Base-by-base conservation (phyloP, 441 rosid genomes). In the Jatropha podagrica region DNA sequence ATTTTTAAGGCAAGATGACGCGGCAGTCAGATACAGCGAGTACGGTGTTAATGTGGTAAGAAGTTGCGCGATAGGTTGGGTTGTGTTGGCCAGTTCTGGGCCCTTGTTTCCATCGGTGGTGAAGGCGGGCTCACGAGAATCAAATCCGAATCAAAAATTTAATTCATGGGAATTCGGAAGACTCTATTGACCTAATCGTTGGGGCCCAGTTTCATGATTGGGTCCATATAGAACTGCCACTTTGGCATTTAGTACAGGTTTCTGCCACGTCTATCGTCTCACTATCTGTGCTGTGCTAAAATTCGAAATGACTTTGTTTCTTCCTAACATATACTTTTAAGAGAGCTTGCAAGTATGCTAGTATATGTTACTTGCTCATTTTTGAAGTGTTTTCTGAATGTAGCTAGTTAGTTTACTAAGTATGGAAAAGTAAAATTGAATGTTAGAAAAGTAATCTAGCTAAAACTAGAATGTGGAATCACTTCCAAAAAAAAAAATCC, bases 91-190 rank as follows among this genome's bases (percentile, higher is more conserved):
- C 61, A 32, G 71, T 9, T 12, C 13, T 26, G 69, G 63, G 38
- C 48, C 65, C 8, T 26, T 18, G 2, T 55, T 15, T 38, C n/a
- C 1, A 11, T 38, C 5, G 42, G 20, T 61, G 23, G 42, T 14
- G 7, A 20, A 20, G 44, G 49, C 5, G 78, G 72, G 58, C 60
- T 65, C 74, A 44, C 76, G 26, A 37, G 63, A 80, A 68, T 59
- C 69, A 0, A 42, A 67, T 65, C n/a, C 66, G 1, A 42, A 40
- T 51, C 11, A 40, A 18, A 55, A 63, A 48, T 44, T 65, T 42
- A 66, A 44, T 68, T 37, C 66, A 17, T 12, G 7, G 46, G 14
- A 58, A 46, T 49, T 5, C 38, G 63, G 40, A 67, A 14, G 66
- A 49, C 66, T 20, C 32, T 61, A n/a, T 54, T 9, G 44, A 26